A percentile compares a stretch with the other conserved stretches of the same genome.
Conservation (phyloP, 345 rosid species). For the Boechera stricta region DNA sequence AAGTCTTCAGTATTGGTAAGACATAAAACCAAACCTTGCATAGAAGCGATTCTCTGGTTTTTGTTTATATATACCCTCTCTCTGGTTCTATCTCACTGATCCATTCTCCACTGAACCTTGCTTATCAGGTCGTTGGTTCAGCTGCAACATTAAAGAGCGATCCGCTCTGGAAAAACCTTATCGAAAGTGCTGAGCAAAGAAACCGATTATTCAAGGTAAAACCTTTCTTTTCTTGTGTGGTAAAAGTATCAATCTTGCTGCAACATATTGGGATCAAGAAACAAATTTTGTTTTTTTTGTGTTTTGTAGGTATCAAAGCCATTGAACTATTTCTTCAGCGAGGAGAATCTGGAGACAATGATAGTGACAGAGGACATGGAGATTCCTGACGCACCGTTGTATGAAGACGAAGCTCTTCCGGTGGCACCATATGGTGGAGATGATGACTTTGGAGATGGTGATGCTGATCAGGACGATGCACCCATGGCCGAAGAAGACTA, state of each 20-base stretch:
- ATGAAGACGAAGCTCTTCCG: conserved; percentile 41
- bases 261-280: background rate
- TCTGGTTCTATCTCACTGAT: conserved; percentile 6
- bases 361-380: conserved; percentile 43
- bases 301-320: conserved; percentile 80
- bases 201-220: conserved; percentile 67
- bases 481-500: conserved; percentile 51
- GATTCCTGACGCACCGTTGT: conserved; percentile 28
- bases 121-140: conserved; percentile 83
- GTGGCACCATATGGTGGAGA: conserved; percentile 41
- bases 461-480: conserved; percentile 50
- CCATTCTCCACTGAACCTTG: conserved; percentile 24
- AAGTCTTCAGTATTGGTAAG: conserved; percentile 92
- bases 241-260: conserved; percentile 18
- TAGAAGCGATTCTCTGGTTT: background rate
- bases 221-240: background rate
- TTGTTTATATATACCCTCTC: background rate
- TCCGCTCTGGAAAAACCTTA: conserved; percentile 78
- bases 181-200: conserved; percentile 77
- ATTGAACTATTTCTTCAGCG: conserved; percentile 60
- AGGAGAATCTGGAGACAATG: conserved; percentile 62
- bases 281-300: background rate
- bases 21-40: background rate
- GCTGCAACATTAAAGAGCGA: conserved; percentile 73
- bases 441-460: conserved; percentile 60